Evolutionary conservation across 352 stramenopile genomes (phyloP).

Genomic region (Phytophthora citricola): DNA sequence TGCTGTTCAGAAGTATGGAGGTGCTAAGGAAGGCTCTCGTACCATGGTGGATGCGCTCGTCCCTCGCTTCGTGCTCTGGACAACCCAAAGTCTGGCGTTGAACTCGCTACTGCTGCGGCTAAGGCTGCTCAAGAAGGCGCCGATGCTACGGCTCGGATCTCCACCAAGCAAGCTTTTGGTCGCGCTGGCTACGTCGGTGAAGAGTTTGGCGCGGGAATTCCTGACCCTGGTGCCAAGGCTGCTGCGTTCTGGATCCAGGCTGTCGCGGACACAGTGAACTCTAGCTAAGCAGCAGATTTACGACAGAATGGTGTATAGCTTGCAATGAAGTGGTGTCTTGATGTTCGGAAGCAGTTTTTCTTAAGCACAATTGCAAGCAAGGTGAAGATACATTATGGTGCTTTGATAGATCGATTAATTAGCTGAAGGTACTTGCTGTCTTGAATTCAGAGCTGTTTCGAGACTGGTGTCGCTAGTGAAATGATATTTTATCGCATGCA

Average conservation of each 20-base stretch:
- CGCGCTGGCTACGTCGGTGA: constrained; percentile 91
- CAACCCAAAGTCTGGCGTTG: constrained; percentile 33
- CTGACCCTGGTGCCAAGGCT: constrained; percentile 95
- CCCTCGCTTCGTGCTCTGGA: constrained; percentile 77
- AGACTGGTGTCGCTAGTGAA: too few species aligned
- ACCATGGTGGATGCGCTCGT: constrained; percentile 98
- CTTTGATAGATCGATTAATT: too few species aligned
- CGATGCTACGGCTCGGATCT: constrained; percentile 92
- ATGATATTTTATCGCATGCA: too few species aligned
- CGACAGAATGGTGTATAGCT: neutral
- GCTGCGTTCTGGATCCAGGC: constrained; percentile 91
- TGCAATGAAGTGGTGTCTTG: constrained; percentile 11
- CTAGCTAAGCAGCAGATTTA: constrained; percentile 24
- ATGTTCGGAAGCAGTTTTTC: too few species aligned
- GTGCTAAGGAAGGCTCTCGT: constrained; percentile 92
- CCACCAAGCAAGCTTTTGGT: constrained; percentile 73
- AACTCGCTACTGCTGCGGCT: constrained; percentile 59
- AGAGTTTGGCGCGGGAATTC: constrained; percentile 85
- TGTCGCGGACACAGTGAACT: constrained; percentile 54
- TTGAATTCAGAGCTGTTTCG: too few species aligned
- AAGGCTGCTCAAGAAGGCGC: constrained; percentile 86
- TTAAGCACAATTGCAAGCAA: too few species aligned
- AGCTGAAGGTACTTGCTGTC: too few species aligned
- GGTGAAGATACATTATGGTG: too few species aligned
- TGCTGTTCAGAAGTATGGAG: constrained; percentile 92